These are phyloP conservation scores for Polyporus arcularius DNA, from an alignment of 768 basidiomycete species.

Conservation along the genomic window DNA sequence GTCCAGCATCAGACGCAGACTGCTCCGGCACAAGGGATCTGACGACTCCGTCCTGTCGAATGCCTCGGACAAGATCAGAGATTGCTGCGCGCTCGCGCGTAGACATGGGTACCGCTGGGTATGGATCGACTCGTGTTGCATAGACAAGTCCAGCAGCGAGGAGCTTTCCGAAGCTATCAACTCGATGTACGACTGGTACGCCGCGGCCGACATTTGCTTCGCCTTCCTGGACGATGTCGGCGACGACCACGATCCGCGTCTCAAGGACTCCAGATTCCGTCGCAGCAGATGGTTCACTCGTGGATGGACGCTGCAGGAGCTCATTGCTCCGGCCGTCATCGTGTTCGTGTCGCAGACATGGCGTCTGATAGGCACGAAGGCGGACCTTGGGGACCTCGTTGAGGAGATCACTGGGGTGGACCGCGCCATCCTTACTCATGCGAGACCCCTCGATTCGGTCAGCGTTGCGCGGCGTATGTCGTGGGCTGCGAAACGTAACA, in stretches of 20 bases:
- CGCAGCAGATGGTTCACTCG: constrained; percentile 19
- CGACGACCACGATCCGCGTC: constrained; percentile 12
- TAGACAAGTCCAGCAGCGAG: constrained; percentile 20
- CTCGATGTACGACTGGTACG: constrained; percentile 21
- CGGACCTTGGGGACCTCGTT: constrained; percentile 7
- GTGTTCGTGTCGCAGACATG: constrained; percentile 11
- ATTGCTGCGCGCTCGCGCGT: constrained; percentile 11
- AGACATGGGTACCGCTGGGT: constrained; percentile 13
- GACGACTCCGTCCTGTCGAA: not conserved
- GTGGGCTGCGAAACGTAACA: constrained; percentile 19
- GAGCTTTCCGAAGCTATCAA: constrained; percentile 21
- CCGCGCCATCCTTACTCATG: constrained; percentile 2
- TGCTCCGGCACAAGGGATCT: not conserved
- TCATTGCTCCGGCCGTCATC: constrained; percentile 13
- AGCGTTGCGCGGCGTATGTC: constrained; percentile 18
- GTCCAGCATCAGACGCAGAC: not conserved
- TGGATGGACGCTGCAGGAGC: constrained; percentile 19
- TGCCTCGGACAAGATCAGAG: constrained; percentile 3
- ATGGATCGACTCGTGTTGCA: constrained; percentile 20
- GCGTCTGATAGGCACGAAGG: constrained; percentile 13
- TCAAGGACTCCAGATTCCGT: constrained; percentile 12
- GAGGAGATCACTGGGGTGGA: constrained; percentile 14
- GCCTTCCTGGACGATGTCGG: constrained; percentile 15
- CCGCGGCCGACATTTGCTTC: constrained; percentile 18
- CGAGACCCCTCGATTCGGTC: constrained; percentile 1